Conservation (phyloP, 805 yeast species). For the Yarrowia sp. region DNA sequence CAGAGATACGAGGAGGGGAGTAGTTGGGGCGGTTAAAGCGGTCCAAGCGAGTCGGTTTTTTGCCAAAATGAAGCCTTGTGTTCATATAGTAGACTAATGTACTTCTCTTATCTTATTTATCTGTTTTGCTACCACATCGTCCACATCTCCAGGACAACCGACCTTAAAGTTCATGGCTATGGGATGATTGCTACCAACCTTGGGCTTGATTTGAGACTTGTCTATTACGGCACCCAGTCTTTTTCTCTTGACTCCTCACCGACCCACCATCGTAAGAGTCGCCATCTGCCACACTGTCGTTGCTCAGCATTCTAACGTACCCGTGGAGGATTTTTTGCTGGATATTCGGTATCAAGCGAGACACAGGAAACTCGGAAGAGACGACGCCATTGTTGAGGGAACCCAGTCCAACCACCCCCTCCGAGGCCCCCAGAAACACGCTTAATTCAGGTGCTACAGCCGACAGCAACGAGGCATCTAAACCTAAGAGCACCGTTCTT, state of each 20-base stretch:
- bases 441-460: constrained; percentile 7
- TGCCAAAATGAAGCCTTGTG: too few species aligned
- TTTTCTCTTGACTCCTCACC: constrained; percentile 14
- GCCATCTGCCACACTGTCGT: constrained; percentile 26
- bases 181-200: constrained; percentile 31
- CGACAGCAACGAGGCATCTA: background rate
- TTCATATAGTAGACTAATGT: too few species aligned
- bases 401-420: background rate
- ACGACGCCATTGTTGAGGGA: constrained; percentile 21
- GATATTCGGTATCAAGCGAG: constrained; percentile 35
- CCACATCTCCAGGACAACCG: background rate
- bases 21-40: background rate
- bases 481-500: background rate
- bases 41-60: too few species aligned
- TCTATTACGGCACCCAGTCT: constrained; percentile 12
- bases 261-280: constrained; percentile 1
- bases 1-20: constrained; percentile 6
- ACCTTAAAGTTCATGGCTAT: constrained; percentile 24
- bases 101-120: too few species aligned
- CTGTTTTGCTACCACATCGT: too few species aligned
- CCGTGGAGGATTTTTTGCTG: constrained; percentile 37
- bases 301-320: constrained; percentile 29
- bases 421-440: background rate
- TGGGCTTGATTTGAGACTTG: background rate
- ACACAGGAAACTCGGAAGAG: constrained; percentile 10